A percentile compares a stretch with the other conserved stretches of the same genome.
Evolutionary conservation across 2,329 filamentous ascomycete genomes (phyloP).

Genomic region (Fusarium sp.): DNA sequence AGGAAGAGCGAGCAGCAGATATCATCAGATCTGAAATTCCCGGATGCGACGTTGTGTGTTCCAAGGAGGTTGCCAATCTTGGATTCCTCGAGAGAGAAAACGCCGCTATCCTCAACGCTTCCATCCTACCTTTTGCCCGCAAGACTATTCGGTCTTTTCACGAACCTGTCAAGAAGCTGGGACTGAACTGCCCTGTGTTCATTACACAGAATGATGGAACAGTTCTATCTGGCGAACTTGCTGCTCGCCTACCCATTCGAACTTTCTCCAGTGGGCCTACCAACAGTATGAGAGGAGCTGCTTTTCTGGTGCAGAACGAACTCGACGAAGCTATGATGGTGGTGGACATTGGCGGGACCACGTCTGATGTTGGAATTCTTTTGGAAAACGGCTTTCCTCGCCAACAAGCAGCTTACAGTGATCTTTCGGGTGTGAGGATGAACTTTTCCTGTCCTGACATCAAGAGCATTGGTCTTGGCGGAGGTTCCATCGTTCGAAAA

Average conservation of each 20-base stretch:
- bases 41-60: constrained; percentile 61
- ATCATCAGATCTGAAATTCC: constrained; percentile 58
- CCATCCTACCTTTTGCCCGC: constrained; percentile 69
- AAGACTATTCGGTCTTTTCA: constrained; percentile 69
- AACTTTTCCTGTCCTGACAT: constrained; percentile 71
- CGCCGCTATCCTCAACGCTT: constrained; percentile 73
- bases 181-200: constrained; percentile 67
- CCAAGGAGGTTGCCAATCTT: constrained; percentile 65
- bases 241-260: constrained; percentile 68
- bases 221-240: constrained; percentile 65
- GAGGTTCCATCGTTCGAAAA: constrained; percentile 66
- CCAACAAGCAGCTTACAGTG: constrained; percentile 71
- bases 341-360: constrained; percentile 76
- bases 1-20: constrained; percentile 62
- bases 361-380: constrained; percentile 72
- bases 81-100: constrained; percentile 74
- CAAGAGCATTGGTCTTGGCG: constrained; percentile 70
- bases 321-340: constrained; percentile 64
- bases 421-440: constrained; percentile 72
- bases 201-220: constrained; percentile 75
- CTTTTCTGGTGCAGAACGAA: constrained; percentile 64
- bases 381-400: constrained; percentile 73
- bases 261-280: constrained; percentile 74
- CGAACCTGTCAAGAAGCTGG: constrained; percentile 62
- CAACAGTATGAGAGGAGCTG: constrained; percentile 73